Conservation (phyloP, 129 eudicot species). For the Heracleum sosnowskyi region DNA sequence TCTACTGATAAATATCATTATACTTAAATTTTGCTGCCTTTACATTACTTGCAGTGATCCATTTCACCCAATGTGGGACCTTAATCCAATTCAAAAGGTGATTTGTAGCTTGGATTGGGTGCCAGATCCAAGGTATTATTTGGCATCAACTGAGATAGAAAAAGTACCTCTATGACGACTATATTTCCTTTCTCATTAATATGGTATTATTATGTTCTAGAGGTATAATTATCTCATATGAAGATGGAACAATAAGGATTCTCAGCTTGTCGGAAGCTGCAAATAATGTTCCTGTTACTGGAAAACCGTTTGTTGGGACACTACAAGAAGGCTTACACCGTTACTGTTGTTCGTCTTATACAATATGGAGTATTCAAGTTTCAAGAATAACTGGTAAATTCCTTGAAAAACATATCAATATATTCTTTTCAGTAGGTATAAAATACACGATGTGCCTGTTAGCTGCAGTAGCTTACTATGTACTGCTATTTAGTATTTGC, state of each 20-base stretch:
- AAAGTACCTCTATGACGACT: background rate
- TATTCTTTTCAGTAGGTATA: background rate
- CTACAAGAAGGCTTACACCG: constrained; percentile 52
- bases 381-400: constrained; percentile 57
- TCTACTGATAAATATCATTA: background rate
- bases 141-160: constrained; percentile 1
- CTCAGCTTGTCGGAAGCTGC: constrained; percentile 63
- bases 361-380: constrained; percentile 74
- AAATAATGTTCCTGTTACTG: constrained; percentile 64
- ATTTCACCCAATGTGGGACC: constrained; percentile 70
- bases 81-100: constrained; percentile 33
- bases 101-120: constrained; percentile 75
- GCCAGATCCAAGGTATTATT: constrained; percentile 71
- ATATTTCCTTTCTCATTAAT: background rate
- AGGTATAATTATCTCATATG: constrained; percentile 49
- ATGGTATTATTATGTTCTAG: constrained; percentile 26
- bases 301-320: constrained; percentile 44
- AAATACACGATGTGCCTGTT: background rate
- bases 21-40: background rate
- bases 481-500: background rate
- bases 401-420: background rate
- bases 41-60: constrained; percentile 59
- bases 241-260: constrained; percentile 72
- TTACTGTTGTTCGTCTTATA: constrained; percentile 52
- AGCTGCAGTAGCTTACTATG: background rate